Base-by-base conservation (phyloP, 2,329 filamentous ascomycete species). In the Exophiala spinifera region DNA sequence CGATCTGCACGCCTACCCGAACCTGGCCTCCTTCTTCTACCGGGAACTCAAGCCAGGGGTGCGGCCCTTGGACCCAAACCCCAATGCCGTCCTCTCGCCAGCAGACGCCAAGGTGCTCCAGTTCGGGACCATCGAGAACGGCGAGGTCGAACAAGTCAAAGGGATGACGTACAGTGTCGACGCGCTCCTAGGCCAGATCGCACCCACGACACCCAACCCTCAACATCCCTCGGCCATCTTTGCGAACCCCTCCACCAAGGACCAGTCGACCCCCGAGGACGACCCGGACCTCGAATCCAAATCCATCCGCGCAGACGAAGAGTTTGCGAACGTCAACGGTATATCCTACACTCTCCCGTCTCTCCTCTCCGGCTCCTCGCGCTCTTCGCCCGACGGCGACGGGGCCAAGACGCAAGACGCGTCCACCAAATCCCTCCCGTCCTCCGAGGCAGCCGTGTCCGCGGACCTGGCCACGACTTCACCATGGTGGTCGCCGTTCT, bases 151-250 rank as follows among this genome's bases (percentile, higher is more conserved):
- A 71, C 94, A 99, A 74, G 92, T 99, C 61, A 99, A 99, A 74
- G 94, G 94, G 56, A 94, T 99, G 80, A 99, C 94, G 1, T 99
- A 99, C 73, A 95, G 87, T 62, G 82, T 99, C 51, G 94, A 99
- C 69, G 91, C 94, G 6, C 80, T 99, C 1, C 80, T 99, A 1
- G 94, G 94, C 48, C 84, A 61, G 61, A 71, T 69, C 61, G 65
- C 55, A 55, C 67, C 34, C 68, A 82, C 72, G 71, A 86, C 64
- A 68, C 80, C 53, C 53, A 64, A 66, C 28, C 57, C 64, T 4
- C 56, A 66, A 21, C 62, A 65, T 1, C 64, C 63, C 10, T 66
- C 67, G 37, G 70, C 72, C 51, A 61, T 65, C 3, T 59, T 63
- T 61, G 72, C 65, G 61, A 71, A n/a, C n/a, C n/a, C n/a, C n/a